phyloP scores from a whole-genome alignment of 148 eudicot genomes.

The Talinum fruticosum region DNA sequence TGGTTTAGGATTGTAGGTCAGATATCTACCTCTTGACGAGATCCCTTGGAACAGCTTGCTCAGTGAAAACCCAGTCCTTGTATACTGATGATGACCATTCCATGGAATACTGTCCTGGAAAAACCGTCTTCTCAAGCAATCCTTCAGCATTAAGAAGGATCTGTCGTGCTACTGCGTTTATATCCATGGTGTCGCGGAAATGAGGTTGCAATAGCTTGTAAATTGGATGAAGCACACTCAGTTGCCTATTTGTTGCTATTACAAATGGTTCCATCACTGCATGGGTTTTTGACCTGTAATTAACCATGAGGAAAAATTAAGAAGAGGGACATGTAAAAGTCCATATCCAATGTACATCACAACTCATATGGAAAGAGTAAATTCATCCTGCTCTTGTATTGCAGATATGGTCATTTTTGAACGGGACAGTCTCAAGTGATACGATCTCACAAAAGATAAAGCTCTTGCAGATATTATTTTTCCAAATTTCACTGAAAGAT shows the following conservation, averaged over 20 bases:
- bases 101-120: constrained; percentile 52
- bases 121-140: constrained; percentile 65
- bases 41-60: constrained; percentile 82
- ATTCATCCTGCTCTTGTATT: too few species aligned
- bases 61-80: constrained; percentile 64
- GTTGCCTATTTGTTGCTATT: constrained; percentile 73
- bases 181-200: constrained; percentile 69
- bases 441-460: too few species aligned
- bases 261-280: constrained; percentile 71
- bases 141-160: constrained; percentile 70
- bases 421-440: too few species aligned
- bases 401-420: too few species aligned
- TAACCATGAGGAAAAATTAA: not conserved
- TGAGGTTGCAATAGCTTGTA: constrained; percentile 82
- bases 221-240: constrained; percentile 82
- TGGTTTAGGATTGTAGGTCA: not conserved
- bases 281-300: constrained; percentile 71
- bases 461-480: too few species aligned
- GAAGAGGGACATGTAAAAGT: not conserved
- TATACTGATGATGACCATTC: constrained; percentile 55
- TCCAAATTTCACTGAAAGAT: too few species aligned
- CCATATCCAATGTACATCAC: too few species aligned
- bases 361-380: too few species aligned
- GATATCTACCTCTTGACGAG: constrained; percentile 68
- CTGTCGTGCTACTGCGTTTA: constrained; percentile 69